Base-by-base conservation (phyloP, 176 grass and related monocot genomes). In the Oryza australiensis region DNA sequence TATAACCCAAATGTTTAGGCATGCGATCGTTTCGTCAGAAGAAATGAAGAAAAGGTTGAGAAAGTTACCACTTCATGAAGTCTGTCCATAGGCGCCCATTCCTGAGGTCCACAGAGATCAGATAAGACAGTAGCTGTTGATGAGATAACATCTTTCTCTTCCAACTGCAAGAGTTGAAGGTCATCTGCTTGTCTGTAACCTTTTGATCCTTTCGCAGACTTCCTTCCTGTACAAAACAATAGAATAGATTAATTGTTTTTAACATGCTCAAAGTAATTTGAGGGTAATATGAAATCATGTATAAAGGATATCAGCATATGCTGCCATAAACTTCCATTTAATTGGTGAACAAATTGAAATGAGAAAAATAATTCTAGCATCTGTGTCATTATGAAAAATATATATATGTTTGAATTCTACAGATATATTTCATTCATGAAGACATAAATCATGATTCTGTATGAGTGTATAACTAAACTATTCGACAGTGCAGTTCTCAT, bases 61-160 rank as follows among this genome's bases (percentile, higher is more conserved):
- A 40, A 86, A 78, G 51, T 80, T 84, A 94, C 94, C 92, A 87
- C 83, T 83, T 86, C 85, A 77, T 97, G 94, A 82, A 97, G 89
- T 59, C 87, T 87, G 48, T 82, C 65, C 87, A 97, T 94, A 75
- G 87, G 84, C 70, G 90, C 72, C 85, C 89, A 88, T 64, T 92
- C 89, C 64, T 91, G 85, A 48, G 87, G 83, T 16, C 85, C 87
- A 80, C 91, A 92, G 34, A 94, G 80, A 89, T 92, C 88, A 84
- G 85, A 80, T 40, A 94, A 72, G 66, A 97, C 82, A 46, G 83
- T 90, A 72, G 89, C 86, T 66, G 91, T 73, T 62, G 87, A 97
- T 71, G 89, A 97, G 53, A 92, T 85, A 77, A 94, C 86, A 82
- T 97, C 94, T 90, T 92, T 94, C 87, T 97, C 89, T 92, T 97